Conservation (phyloP, 148 eudicot species). For the Dysphania ambrosioides region DNA sequence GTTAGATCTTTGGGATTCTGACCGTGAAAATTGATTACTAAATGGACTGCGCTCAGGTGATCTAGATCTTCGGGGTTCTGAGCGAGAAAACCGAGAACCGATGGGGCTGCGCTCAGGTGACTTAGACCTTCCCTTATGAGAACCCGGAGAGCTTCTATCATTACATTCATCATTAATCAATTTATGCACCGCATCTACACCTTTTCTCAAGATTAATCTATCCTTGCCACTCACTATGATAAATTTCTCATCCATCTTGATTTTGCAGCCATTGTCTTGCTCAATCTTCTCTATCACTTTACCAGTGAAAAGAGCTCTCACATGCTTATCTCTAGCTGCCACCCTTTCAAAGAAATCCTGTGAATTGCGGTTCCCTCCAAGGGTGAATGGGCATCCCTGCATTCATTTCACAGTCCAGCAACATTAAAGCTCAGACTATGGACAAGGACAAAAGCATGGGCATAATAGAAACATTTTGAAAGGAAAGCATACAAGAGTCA, state of each 20-base stretch:
- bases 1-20: conserved; percentile 77
- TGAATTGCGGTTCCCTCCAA: conserved; percentile 93
- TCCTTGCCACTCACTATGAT: conserved; percentile 97
- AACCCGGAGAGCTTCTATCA: conserved; percentile 51
- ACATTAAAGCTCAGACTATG: conserved; percentile 9
- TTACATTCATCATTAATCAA: conserved; percentile 67
- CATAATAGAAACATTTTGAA: background rate
- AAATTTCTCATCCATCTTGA: conserved; percentile 88
- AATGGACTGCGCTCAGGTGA: conserved; percentile 61
- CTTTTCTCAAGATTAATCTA: conserved; percentile 74
- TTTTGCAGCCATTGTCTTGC: conserved; percentile 89
- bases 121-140: conserved; percentile 51
- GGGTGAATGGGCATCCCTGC: conserved; percentile 98
- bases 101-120: conserved; percentile 62
- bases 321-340: conserved; percentile 82
- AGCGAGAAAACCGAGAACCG: conserved; percentile 37
- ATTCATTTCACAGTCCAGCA: conserved; percentile 30
- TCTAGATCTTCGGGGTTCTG: conserved; percentile 46
- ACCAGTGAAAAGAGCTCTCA: conserved; percentile 82
- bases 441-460: background rate
- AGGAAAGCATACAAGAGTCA: background rate
- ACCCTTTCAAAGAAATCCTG: conserved; percentile 95
- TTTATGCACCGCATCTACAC: conserved; percentile 93
- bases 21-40: conserved; percentile 54
- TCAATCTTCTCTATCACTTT: conserved; percentile 70